A percentile compares a stretch with the other conserved stretches of the same genome.
These are phyloP conservation scores for Ceratocystiopsis brevicomis DNA, from an alignment of 2,329 filamentous ascomycete species.

Conservation along the genomic window DNA sequence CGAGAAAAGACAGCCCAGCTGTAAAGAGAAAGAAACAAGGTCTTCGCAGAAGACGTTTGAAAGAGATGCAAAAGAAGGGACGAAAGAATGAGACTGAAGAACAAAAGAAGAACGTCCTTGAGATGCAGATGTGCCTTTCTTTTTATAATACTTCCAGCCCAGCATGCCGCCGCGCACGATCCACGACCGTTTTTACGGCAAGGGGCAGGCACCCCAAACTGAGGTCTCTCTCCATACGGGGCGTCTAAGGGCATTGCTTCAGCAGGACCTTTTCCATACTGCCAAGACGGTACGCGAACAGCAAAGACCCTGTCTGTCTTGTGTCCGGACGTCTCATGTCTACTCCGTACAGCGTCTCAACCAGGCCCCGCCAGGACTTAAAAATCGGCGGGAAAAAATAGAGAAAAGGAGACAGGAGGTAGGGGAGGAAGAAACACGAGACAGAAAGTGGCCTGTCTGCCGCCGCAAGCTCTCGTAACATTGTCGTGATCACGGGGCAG, in stretches of 20 bases:
- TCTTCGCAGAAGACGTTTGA: conserved; percentile 7
- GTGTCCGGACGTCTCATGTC: conserved; percentile 6
- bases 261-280: background rate
- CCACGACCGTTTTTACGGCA: too few species aligned
- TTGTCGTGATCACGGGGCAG: too few species aligned
- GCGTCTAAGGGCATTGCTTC: too few species aligned
- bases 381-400: background rate
- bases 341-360: background rate
- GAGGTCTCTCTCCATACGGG: too few species aligned
- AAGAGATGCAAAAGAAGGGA: background rate
- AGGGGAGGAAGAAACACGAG: too few species aligned
- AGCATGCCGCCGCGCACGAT: too few species aligned
- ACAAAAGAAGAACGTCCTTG: background rate
- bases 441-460: too few species aligned
- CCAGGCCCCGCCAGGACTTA: background rate
- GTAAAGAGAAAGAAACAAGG: conserved; percentile 4
- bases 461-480: too few species aligned
- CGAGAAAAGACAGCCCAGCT: conserved; percentile 7
- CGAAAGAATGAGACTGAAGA: conserved; percentile 1
- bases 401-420: too few species aligned
- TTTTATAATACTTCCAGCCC: background rate
- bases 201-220: too few species aligned
- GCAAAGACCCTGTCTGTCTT: conserved; percentile 1
- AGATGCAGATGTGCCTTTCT: conserved; percentile 1
- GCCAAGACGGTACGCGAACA: conserved; percentile 6